Percentiles rank a stretch among this genome's conserved stretches.
phyloP scores from a whole-genome alignment of 805 yeast genomes.

The Yamadazyma scolyti region DNA sequence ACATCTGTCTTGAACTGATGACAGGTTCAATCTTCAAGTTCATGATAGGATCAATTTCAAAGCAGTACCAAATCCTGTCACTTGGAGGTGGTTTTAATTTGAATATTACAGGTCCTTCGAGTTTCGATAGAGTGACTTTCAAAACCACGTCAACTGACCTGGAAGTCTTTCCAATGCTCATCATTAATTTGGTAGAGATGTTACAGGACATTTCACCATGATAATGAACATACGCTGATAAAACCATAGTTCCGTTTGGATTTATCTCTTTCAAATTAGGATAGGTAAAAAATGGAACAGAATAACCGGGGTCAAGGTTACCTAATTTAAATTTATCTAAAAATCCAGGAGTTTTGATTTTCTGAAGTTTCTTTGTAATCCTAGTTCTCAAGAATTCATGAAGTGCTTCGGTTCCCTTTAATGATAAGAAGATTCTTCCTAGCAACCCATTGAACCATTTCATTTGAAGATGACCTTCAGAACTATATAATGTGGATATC shows the following conservation, averaged over 20 bases:
- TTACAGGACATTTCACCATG: conserved; percentile 74
- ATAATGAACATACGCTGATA: conserved; percentile 62
- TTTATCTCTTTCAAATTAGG: conserved; percentile 67
- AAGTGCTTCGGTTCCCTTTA: conserved; percentile 68
- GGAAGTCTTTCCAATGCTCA: conserved; percentile 69
- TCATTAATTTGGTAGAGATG: conserved; percentile 73
- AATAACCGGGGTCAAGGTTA: conserved; percentile 68
- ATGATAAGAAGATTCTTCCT: conserved; percentile 76
- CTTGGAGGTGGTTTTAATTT: conserved; percentile 88
- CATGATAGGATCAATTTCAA: conserved; percentile 72
- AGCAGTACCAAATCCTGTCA: conserved; percentile 86
- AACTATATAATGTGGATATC: conserved; percentile 73
- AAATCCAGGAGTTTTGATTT: conserved; percentile 84
- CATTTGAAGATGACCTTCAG: conserved; percentile 78
- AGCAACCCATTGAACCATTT: conserved; percentile 88
- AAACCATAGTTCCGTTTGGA: conserved; percentile 73
- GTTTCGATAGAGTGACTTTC: conserved; percentile 59
- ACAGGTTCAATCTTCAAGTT: conserved; percentile 82
- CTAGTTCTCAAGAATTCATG: conserved; percentile 54
- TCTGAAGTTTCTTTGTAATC: conserved; percentile 67
- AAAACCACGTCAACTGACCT: conserved; percentile 70
- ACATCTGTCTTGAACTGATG: conserved; percentile 79
- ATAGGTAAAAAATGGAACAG: conserved; percentile 76
- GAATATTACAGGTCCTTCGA: conserved; percentile 72
- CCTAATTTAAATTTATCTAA: conserved; percentile 77